Base-by-base conservation (phyloP, 805 yeast species). In the Nakazawaea peltata region DNA sequence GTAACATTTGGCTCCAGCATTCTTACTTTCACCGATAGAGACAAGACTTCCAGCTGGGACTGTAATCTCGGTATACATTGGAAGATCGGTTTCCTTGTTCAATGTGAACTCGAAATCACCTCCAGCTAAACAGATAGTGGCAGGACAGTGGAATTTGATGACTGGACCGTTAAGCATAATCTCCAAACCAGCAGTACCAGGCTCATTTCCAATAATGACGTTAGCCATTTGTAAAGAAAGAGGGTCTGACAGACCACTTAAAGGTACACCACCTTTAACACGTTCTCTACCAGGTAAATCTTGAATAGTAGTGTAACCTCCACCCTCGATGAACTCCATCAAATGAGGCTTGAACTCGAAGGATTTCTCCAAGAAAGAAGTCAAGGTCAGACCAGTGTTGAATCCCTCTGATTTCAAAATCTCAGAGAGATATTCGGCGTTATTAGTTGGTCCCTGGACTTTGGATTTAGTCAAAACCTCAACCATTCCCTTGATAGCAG, bases 271-370 rank as follows among this genome's bases (percentile, higher is more conserved):
- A 28, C 50, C 52, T 28, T 45, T 47, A 15, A 28, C n/a, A n/a
- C 28, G 33, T 17, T 37, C 37, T 31, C 51, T 43, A 15, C 61
- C 63, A 1, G 61, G 62, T 43, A 57, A 63, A 47, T 69, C 76
- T 47, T 69, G 76, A 24, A 69, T 67, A 1, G 74, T 67, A 24
- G 76, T 69, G 51, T 69, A 69, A 21, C 71, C 72, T 41, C 73
- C 73, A 3, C 68, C 60, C 7, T 51, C 50, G 15, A 40, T 40
- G 34, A 52, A 51, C 26, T 52, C 57, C 28, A 52, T 36, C 8
- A 51, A 33, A 17, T 41, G 44, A 15, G 57, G 53, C 7, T 21
- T 17, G 32, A 43, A 53, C 1, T 28, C 28, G 30, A 52, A 52
- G 2, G 21, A 18, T 4, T 34, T 30, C 15, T 38, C 37, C 18